Evolutionary conservation across 2,329 filamentous ascomycete species (phyloP).

Genomic region (Diaporthe ilicicola): DNA sequence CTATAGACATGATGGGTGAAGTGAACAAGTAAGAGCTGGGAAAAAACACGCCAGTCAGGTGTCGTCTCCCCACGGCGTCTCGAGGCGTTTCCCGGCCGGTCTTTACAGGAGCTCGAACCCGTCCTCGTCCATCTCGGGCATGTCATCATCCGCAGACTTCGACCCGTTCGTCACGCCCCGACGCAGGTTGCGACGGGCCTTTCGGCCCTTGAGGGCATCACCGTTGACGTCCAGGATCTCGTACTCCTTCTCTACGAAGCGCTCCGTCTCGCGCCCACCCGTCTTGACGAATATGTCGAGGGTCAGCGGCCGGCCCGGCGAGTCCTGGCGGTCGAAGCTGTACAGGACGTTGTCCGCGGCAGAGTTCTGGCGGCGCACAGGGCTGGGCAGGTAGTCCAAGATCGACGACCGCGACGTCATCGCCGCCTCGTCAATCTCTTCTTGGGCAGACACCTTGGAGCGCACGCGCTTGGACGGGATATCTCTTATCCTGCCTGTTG

Average conservation of each 20-base stretch:
- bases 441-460: constrained; percentile 44
- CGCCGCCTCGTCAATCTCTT: constrained; percentile 47
- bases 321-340: constrained; percentile 51
- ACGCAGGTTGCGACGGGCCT: constrained; percentile 52
- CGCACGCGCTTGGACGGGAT: constrained; percentile 42
- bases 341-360: constrained; percentile 50
- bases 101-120: constrained; percentile 51
- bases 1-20: background rate
- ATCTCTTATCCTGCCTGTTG: constrained; percentile 35
- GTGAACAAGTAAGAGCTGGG: constrained; percentile 1
- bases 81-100: background rate
- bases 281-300: constrained; percentile 50
- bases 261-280: constrained; percentile 50
- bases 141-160: constrained; percentile 37
- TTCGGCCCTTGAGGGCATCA: constrained; percentile 52
- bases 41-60: background rate
- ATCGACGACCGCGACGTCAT: constrained; percentile 49
- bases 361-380: constrained; percentile 35
- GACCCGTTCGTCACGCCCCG: constrained; percentile 36
- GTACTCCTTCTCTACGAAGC: constrained; percentile 57
- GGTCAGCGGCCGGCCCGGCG: constrained; percentile 49
- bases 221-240: constrained; percentile 56
- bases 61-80: background rate
- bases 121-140: constrained; percentile 46
- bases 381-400: constrained; percentile 42